These are phyloP conservation scores for Primulina eburnea DNA, from an alignment of 257 asterid genomes.

Conservation along the genomic window DNA sequence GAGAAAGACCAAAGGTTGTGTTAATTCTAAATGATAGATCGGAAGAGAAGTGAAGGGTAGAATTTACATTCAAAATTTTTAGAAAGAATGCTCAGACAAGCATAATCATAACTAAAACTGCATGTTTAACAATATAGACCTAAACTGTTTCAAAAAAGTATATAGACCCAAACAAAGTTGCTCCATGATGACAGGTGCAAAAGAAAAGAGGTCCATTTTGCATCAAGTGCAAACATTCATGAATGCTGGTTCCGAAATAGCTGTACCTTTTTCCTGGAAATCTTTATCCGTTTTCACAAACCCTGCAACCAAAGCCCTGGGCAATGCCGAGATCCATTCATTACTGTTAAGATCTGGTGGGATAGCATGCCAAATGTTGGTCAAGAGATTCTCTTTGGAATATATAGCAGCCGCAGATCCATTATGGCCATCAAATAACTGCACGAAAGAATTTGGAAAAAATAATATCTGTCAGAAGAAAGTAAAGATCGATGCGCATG, in stretches of 20 bases:
- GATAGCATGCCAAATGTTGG: conserved; percentile 73
- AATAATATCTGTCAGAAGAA: conserved; percentile 18
- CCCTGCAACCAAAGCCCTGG: conserved; percentile 95
- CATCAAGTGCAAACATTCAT: neutral
- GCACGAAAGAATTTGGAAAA: conserved; percentile 28
- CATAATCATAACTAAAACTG: neutral
- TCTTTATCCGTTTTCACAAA: conserved; percentile 95
- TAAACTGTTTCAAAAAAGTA: no score
- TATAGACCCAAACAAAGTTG: conserved; percentile 4
- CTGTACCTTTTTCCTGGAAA: conserved; percentile 83
- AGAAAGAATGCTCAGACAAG: neutral
- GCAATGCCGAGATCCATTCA: conserved; percentile 86
- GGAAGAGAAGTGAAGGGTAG: neutral
- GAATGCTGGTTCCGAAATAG: conserved; percentile 6
- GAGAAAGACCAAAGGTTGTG: conserved; percentile 6
- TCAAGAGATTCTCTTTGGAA: conserved; percentile 81
- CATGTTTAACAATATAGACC: neutral
- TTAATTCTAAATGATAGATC: neutral
- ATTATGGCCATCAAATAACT: conserved; percentile 97
- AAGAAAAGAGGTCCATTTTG: neutral
- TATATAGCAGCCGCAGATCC: conserved; percentile 98
- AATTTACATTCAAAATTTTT: neutral
- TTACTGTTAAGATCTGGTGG: conserved; percentile 84
- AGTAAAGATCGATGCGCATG: neutral
- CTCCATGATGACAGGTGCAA: neutral